Conservation (phyloP, 1,284 basidiomycete species). For the Melanopsichium pennsylvanicum region DNA sequence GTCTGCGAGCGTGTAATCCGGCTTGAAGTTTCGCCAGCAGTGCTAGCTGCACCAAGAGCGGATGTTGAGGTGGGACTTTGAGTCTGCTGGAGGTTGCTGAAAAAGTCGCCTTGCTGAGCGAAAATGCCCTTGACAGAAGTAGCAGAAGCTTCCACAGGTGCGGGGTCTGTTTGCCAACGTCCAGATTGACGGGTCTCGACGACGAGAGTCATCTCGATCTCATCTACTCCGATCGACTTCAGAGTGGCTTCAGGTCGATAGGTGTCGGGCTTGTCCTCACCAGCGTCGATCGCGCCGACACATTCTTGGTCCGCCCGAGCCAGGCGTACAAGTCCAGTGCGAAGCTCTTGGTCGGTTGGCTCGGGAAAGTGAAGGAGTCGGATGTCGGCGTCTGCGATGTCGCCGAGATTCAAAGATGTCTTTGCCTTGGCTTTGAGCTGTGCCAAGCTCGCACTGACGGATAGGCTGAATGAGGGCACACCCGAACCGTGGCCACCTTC, state of each 20-base stretch:
- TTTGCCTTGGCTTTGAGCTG: slow-evolving; percentile 52
- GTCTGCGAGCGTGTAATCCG: slow-evolving; percentile 53
- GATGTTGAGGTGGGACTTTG: slow-evolving; percentile 7
- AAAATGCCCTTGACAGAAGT: slow-evolving; percentile 44
- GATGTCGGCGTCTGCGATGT: slow-evolving; percentile 36
- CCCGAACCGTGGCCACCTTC: slow-evolving; percentile 51
- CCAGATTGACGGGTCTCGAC: slow-evolving; percentile 59
- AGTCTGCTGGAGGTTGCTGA: slow-evolving; percentile 40
- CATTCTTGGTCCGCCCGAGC: slow-evolving; percentile 25
- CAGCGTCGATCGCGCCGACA: slow-evolving; percentile 52
- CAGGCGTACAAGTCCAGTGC: slow-evolving; percentile 11
- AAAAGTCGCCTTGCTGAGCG: slow-evolving; percentile 47
- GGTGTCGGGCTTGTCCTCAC: slow-evolving; percentile 47
- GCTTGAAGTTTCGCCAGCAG: slow-evolving; percentile 19
- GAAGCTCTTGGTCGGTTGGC: slow-evolving; percentile 22
- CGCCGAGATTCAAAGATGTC: slow-evolving; percentile 30
- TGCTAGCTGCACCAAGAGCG: slow-evolving; percentile 1
- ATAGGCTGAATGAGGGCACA: slow-evolving; percentile 38
- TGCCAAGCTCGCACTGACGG: slow-evolving; percentile 49
- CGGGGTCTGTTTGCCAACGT: slow-evolving; percentile 54
- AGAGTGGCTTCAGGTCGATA: slow-evolving; percentile 40
- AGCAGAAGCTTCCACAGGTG: slow-evolving; percentile 12
- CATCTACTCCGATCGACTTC: slow-evolving; percentile 54
- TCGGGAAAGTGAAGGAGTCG: slow-evolving; percentile 46
- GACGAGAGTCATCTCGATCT: slow-evolving; percentile 56